Evolutionary conservation across 1,284 basidiomycete species (phyloP).

Genomic region (Heterobasidion occidentale): DNA sequence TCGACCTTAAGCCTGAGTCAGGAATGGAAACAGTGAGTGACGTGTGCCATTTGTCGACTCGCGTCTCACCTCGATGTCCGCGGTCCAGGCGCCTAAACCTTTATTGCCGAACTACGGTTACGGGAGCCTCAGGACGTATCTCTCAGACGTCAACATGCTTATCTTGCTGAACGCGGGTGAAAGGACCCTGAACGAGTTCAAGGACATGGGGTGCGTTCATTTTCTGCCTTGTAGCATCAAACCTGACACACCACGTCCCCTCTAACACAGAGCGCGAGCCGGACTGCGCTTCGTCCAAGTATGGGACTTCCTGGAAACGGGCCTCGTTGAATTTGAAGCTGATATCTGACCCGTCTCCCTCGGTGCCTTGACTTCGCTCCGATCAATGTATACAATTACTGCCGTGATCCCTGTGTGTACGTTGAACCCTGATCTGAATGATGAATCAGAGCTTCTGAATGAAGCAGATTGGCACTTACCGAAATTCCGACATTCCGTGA

Average conservation of each 20-base stretch:
- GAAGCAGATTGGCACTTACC: too few species aligned
- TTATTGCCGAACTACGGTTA: constrained; percentile 27
- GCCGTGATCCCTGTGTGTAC: too few species aligned
- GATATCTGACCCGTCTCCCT: not conserved
- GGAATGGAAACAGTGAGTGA: not conserved
- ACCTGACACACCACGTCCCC: not conserved
- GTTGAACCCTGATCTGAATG: too few species aligned
- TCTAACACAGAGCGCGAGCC: not conserved
- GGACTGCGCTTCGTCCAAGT: constrained; percentile 1
- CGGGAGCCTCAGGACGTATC: constrained; percentile 20
- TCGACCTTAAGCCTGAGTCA: not conserved
- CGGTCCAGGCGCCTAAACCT: constrained; percentile 23
- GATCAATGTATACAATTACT: too few species aligned
- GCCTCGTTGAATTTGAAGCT: not conserved
- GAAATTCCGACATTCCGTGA: too few species aligned
- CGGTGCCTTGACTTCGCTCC: too few species aligned
- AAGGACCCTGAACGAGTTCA: constrained; percentile 21
- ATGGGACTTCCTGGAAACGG: constrained; percentile 1
- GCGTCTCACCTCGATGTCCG: not conserved
- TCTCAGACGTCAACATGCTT: constrained; percentile 24
- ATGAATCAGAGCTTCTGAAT: too few species aligned
- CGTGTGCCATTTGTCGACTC: not conserved
- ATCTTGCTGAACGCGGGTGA: constrained; percentile 22
- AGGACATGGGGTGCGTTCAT: constrained; percentile 20
- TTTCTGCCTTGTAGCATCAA: too few species aligned